A percentile compares a stretch with the other conserved stretches of the same genome.
Evolutionary conservation across 164 flowering plant genomes (phyloP).

Genomic region (Magnolia changhungtana): DNA sequence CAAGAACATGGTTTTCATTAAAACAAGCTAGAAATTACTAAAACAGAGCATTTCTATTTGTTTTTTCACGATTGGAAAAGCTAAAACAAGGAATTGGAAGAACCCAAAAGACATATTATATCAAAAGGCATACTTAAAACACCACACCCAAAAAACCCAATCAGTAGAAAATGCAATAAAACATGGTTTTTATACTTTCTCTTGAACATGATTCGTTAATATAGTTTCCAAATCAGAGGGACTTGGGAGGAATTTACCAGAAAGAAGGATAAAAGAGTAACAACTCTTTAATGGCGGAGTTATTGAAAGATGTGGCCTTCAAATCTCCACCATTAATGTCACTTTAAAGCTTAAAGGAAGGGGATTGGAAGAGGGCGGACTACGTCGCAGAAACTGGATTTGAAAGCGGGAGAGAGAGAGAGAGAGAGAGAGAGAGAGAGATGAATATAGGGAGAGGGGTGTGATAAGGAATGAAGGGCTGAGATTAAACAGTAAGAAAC

Average conservation of each 20-base stretch:
- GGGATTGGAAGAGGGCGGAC: background rate
- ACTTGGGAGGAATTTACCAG: constrained; percentile 15
- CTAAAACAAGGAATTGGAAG: background rate
- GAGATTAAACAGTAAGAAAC: constrained; percentile 70
- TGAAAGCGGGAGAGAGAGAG: constrained; percentile 15
- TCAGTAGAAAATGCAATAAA: background rate
- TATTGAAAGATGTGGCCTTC: background rate
- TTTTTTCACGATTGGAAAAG: background rate
- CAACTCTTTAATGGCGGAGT: background rate
- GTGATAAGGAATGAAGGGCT: constrained; percentile 99
- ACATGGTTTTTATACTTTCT: background rate
- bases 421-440: constrained; percentile 18
- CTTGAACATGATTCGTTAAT: background rate
- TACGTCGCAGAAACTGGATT: background rate
- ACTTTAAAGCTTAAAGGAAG: background rate
- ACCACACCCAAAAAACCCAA: constrained; percentile 2
- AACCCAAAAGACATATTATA: constrained; percentile 6
- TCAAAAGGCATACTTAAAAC: background rate
- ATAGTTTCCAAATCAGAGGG: background rate
- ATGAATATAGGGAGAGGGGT: constrained; percentile 22
- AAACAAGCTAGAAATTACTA: background rate
- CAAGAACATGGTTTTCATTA: background rate
- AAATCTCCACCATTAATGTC: constrained; percentile 8
- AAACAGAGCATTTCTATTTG: background rate
- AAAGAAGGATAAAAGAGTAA: constrained; percentile 5